These are phyloP conservation scores for Hibiscus trionum DNA, from an alignment of 345 rosid genomes.

Conservation along the genomic window DNA sequence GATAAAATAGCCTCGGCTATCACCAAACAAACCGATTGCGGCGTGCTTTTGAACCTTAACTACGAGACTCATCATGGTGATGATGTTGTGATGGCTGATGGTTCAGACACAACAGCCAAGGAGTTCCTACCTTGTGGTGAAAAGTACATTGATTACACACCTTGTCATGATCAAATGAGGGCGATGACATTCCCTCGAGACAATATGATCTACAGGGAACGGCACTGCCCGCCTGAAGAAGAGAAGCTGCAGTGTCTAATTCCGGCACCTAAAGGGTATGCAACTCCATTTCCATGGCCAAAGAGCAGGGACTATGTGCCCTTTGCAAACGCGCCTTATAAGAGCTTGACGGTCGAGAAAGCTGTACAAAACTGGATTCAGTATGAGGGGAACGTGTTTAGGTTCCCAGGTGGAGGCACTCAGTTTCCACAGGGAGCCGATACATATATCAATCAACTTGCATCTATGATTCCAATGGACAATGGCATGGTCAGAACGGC, in stretches of 20 bases:
- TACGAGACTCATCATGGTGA: conserved; percentile 12
- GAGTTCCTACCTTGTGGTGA: conserved; percentile 38
- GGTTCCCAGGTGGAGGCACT: conserved; percentile 72
- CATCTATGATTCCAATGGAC: conserved; percentile 49
- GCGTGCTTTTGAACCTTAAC: neutral
- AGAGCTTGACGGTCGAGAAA: conserved; percentile 60
- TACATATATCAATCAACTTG: conserved; percentile 48
- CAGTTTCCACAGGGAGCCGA: conserved; percentile 61
- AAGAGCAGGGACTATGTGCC: conserved; percentile 49
- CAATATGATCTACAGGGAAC: conserved; percentile 29
- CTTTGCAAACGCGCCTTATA: conserved; percentile 43
- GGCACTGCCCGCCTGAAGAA: neutral
- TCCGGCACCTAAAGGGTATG: conserved; percentile 4
- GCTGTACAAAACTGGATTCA: conserved; percentile 69
- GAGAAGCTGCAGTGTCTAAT: conserved; percentile 2
- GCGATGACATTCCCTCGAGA: conserved; percentile 63
- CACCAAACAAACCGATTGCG: conserved; percentile 21
- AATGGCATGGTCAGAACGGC: conserved; percentile 58
- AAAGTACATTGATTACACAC: conserved; percentile 45
- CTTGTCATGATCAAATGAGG: conserved; percentile 58
- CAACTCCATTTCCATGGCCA: conserved; percentile 7
- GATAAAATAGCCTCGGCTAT: conserved; percentile 53
- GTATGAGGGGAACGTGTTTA: conserved; percentile 60
- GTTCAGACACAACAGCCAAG: conserved; percentile 17
- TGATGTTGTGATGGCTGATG: neutral